Evolutionary conservation across 306 rosid genomes (phyloP).

Genomic region (Hippophae gyantsensis): DNA sequence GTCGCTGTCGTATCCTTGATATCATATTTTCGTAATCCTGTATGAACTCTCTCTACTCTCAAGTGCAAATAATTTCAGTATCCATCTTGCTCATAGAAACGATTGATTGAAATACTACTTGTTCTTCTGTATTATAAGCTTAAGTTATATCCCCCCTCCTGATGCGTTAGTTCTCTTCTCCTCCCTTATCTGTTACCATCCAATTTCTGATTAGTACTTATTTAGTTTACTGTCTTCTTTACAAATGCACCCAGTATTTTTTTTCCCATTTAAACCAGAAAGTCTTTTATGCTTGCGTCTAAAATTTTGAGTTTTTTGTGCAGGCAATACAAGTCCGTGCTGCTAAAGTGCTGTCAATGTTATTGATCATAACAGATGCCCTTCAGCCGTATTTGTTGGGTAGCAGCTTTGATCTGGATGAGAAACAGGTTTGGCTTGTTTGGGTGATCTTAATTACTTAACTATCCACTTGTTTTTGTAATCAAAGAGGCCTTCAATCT

Average conservation of each 20-base stretch:
- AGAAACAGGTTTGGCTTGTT: slow-evolving; percentile 52
- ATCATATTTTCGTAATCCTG: slow-evolving; percentile 64
- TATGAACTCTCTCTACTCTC: slow-evolving; percentile 36
- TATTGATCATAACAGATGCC: slow-evolving; percentile 51
- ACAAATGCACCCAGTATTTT: no score
- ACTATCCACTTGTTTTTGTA: slow-evolving; percentile 7
- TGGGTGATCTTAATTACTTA: slow-evolving; percentile 13
- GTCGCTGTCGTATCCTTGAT: slow-evolving; percentile 59
- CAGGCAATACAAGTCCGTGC: slow-evolving; percentile 84
- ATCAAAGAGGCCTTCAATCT: slow-evolving; percentile 13
- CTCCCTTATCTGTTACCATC: no score
- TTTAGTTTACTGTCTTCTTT: background rate
- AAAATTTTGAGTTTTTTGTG: slow-evolving; percentile 16
- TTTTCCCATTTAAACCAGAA: no score
- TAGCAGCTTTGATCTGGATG: slow-evolving; percentile 57
- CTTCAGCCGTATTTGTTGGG: slow-evolving; percentile 50
- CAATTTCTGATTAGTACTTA: background rate
- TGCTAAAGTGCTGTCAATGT: slow-evolving; percentile 56
- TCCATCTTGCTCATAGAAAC: background rate
- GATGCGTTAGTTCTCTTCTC: no score
- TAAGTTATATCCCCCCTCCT: no score
- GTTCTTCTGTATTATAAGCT: background rate
- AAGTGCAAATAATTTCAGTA: slow-evolving; percentile 3
- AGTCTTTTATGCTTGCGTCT: slow-evolving; percentile 4
- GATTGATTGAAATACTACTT: background rate